These are phyloP conservation scores for Antitrichia curtipendula DNA, from an alignment of 225 moss, liverwort and hornwort genomes.

Conservation along the genomic window DNA sequence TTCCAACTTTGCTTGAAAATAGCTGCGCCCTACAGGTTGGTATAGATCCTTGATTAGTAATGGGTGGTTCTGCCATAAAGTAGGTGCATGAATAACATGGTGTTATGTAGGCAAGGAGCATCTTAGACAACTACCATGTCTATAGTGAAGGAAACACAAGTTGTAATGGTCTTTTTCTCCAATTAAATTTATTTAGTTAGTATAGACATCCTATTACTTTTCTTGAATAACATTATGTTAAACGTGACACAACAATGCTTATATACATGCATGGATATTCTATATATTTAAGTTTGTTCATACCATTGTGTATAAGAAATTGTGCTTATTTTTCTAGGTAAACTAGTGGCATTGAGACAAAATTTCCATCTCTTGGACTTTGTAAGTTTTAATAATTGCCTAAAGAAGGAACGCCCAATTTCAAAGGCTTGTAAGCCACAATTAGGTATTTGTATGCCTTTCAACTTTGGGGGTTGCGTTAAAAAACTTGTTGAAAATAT, in stretches of 20 bases:
- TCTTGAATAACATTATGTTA: not conserved
- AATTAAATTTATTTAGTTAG: not conserved
- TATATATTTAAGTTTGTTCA: not conserved
- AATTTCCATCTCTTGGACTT: too few relatives aligned
- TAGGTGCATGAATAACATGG: not conserved
- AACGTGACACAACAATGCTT: not conserved
- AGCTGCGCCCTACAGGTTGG: too few relatives aligned
- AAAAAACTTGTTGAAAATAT: not conserved
- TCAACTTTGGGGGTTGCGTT: not conserved
- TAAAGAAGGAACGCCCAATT: too few relatives aligned
- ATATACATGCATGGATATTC: not conserved
- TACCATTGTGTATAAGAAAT: not conserved
- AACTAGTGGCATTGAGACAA: not conserved
- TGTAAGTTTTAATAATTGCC: too few relatives aligned
- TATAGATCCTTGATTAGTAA: too few relatives aligned
- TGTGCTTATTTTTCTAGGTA: not conserved
- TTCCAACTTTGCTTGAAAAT: too few relatives aligned
- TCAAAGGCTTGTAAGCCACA: not conserved
- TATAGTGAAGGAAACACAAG: not conserved
- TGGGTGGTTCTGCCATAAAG: too few relatives aligned
- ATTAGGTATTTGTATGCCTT: not conserved
- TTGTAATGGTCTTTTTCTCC: not conserved
- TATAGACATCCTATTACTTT: not conserved
- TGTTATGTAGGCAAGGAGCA: accelerated
- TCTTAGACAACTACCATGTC: not conserved